These are phyloP conservation scores for Pichia sp. DNA, from an alignment of 1,139 yeast genomes.

Conservation along the genomic window DNA sequence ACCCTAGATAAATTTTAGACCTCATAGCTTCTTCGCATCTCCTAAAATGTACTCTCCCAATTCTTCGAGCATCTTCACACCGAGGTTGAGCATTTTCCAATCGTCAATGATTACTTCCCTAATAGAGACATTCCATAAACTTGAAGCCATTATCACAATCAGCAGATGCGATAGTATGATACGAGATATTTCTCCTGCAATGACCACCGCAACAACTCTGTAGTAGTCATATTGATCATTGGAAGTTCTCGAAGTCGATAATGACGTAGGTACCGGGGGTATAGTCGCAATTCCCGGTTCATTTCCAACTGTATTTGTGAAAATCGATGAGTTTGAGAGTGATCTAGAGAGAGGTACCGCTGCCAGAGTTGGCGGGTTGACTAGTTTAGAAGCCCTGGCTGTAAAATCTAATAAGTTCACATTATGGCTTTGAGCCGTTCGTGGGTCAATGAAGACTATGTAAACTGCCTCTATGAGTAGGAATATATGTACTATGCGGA, in stretches of 20 bases:
- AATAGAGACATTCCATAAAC: slow-evolving; percentile 16
- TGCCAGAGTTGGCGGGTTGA: too few species aligned
- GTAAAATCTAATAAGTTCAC: too few species aligned
- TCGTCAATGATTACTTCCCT: slow-evolving; percentile 20
- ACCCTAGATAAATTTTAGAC: slow-evolving; percentile 73
- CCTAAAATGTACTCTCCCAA: slow-evolving; percentile 11
- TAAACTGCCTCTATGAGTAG: slow-evolving; percentile 26
- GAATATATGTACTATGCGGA: slow-evolving; percentile 24
- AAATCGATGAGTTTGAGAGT: background rate
- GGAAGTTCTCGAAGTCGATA: background rate
- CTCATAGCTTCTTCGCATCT: slow-evolving; percentile 42
- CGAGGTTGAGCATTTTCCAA: slow-evolving; percentile 19
- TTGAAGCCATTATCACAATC: slow-evolving; percentile 12
- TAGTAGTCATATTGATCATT: slow-evolving; percentile 19
- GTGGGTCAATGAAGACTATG: slow-evolving; percentile 16
- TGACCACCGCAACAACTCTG: slow-evolving; percentile 21
- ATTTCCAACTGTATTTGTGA: background rate
- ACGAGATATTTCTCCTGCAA: slow-evolving; percentile 17
- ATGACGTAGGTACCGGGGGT: background rate
- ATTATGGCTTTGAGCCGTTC: slow-evolving; percentile 1
- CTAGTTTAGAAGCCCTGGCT: too few species aligned
- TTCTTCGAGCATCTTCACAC: slow-evolving; percentile 17
- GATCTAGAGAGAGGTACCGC: too few species aligned
- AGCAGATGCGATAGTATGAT: slow-evolving; percentile 14
- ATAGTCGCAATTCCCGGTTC: background rate